phyloP scores from a whole-genome alignment of 768 basidiomycete genomes.

The Artomyces pyxidatus region DNA sequence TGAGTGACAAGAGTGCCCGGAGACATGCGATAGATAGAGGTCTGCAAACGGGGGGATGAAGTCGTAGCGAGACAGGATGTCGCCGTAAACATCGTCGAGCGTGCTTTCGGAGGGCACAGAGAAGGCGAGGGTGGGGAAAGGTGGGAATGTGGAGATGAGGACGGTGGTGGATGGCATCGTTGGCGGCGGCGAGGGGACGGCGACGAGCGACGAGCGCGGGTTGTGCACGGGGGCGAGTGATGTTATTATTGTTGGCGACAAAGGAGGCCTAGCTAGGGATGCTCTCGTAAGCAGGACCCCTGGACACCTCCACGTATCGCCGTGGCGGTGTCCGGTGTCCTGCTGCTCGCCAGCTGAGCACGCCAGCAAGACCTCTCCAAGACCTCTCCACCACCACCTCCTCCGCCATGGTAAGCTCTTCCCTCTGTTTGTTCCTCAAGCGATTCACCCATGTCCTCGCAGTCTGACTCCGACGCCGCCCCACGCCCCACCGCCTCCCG shows the following conservation, averaged over 20 bases:
- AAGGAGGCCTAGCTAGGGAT: no score
- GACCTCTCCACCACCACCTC: neutral
- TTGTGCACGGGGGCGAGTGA: no score
- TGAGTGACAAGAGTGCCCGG: slow-evolving; percentile 24
- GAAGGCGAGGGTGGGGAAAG: slow-evolving; percentile 49
- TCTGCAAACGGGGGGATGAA: slow-evolving; percentile 35
- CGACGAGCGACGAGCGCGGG: no score
- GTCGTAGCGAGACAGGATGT: slow-evolving; percentile 40
- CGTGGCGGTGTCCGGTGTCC: neutral
- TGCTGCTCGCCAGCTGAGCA: no score
- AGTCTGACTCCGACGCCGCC: slow-evolving; percentile 80
- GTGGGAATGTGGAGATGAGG: slow-evolving; percentile 52
- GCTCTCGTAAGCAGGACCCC: no score
- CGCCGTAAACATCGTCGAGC: slow-evolving; percentile 32
- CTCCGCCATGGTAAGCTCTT: neutral
- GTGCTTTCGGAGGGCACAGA: slow-evolving; percentile 33
- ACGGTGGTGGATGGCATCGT: slow-evolving; percentile 42
- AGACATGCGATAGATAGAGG: slow-evolving; percentile 34
- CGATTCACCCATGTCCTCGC: slow-evolving; percentile 1
- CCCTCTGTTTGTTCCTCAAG: neutral
- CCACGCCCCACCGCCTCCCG: slow-evolving; percentile 31
- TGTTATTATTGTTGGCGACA: no score
- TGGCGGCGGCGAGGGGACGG: no score
- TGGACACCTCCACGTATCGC: no score
- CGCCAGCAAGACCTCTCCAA: neutral